A percentile compares a stretch with the other conserved stretches of the same genome.
phyloP scores from a whole-genome alignment of 768 basidiomycete genomes.

The Tulasnella sp. region DNA sequence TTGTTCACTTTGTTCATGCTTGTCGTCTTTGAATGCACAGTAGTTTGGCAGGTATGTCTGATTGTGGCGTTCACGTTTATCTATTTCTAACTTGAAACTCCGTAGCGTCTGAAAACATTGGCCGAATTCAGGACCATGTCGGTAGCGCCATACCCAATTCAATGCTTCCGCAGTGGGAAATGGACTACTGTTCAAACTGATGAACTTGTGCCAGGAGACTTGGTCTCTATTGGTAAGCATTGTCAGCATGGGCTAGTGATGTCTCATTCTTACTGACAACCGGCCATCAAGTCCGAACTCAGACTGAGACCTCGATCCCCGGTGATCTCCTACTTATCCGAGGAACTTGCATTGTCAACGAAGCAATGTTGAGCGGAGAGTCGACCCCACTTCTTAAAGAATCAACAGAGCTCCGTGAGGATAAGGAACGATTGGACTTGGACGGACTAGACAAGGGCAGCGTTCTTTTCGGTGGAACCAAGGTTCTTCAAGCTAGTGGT shows the following conservation, averaged over 20 bases:
- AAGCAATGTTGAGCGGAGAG: conserved; percentile 98
- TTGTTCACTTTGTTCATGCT: conserved; percentile 98
- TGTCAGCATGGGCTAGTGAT: conserved; percentile 21
- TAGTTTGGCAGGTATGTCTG: conserved; percentile 82
- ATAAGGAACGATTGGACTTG: conserved; percentile 62
- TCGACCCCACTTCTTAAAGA: conserved; percentile 96
- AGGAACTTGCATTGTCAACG: conserved; percentile 93
- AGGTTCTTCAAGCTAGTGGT: conserved; percentile 69
- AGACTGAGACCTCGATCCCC: conserved; percentile 74
- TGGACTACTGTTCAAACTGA: conserved; percentile 79
- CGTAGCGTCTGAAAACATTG: conserved; percentile 78
- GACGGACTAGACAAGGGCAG: conserved; percentile 78
- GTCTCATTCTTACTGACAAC: background rate
- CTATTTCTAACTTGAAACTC: conserved; percentile 8
- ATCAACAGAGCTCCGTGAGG: conserved; percentile 74
- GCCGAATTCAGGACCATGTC: conserved; percentile 97
- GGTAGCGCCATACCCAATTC: conserved; percentile 77
- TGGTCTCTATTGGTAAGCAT: conserved; percentile 69
- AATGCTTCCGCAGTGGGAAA: conserved; percentile 61
- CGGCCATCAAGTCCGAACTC: conserved; percentile 28
- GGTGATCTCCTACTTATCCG: conserved; percentile 87
- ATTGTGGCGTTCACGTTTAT: background rate
- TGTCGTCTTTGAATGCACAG: conserved; percentile 94
- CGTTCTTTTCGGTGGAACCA: conserved; percentile 93
- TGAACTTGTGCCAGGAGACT: conserved; percentile 79